Evolutionary conservation across 116 monocot genomes (phyloP), one percentile per base, ranked within the genome.

Genomic region (Iris pallida): DNA sequence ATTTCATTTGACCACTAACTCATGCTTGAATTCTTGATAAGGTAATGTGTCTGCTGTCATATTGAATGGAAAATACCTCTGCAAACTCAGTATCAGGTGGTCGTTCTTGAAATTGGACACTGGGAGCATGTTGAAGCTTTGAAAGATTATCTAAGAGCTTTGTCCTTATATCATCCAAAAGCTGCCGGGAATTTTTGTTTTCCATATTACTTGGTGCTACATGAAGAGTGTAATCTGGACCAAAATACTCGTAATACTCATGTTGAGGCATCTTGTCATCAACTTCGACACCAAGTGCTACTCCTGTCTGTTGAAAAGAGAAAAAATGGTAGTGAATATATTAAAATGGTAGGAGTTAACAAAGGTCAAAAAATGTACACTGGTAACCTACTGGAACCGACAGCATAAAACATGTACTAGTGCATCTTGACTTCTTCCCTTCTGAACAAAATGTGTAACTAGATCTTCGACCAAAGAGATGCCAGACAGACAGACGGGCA

Each of bases 221-320:
- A 56, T 73, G 68, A 68, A 79, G 79, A 42, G 73, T 79, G 16
- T 79, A 79, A 7, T 79, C 79, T 57, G 76, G 80, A 46, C 89
- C 89, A 67, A 89, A 89, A 73, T 89, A 89, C 49, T 82, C 85
- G 73, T 77, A 89, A 58, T 85, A 89, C 48, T 89, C 89, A 65
- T 89, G 74, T 16, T 69, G 44, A 70, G 89, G 89, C 85, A 89
- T 80, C 66, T 78, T 80, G 62, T 89, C 80, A 16, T 85, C 85
- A 61, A 85, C 71, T 70, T 89, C 85, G 18, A 80, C 53, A 55
- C 83, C 89, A 63, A 89, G 75, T 30, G 89, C 89, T 74, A 89
- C 89, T 47, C 82, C 85, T 11, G 89, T 85, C 89, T 89, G 78
- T 45, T 9, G 42, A 71, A 61, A 54, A 40, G 11, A 43, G 11